Conservation (phyloP, 1,284 basidiomycete species). For the Malassezia cuniculi region DNA sequence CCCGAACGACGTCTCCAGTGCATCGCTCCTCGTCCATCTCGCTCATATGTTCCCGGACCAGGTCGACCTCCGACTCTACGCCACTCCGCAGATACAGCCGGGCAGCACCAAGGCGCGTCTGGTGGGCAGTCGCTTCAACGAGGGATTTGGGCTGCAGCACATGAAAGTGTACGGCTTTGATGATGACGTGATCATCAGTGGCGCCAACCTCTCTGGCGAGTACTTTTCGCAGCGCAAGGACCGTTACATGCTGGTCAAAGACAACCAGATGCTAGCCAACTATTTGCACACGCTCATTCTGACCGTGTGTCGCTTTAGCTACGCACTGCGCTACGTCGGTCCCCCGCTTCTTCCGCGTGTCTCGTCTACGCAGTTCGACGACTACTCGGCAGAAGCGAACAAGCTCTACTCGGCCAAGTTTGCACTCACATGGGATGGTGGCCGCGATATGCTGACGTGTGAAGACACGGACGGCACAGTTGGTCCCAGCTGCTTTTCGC, state of each 20-base stretch:
- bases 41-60: constrained; percentile 54
- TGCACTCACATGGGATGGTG: constrained; percentile 31
- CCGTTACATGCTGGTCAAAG: constrained; percentile 67
- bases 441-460: constrained; percentile 11
- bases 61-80: constrained; percentile 62
- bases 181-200: constrained; percentile 78
- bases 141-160: constrained; percentile 97
- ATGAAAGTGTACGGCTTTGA: constrained; percentile 91
- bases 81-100: constrained; percentile 59
- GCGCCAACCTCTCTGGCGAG: constrained; percentile 84
- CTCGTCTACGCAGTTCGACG: not conserved
- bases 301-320: constrained; percentile 62
- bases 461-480: constrained; percentile 16
- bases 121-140: constrained; percentile 83
- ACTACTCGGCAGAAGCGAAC: constrained; percentile 6
- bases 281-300: constrained; percentile 73
- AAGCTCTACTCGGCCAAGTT: constrained; percentile 12
- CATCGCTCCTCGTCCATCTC: constrained; percentile 39
- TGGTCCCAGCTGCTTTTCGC: constrained; percentile 1
- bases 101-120: constrained; percentile 51
- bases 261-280: constrained; percentile 56
- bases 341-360: not conserved
- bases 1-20: constrained; percentile 49
- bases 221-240: constrained; percentile 94
- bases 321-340: constrained; percentile 39